Percentiles rank a stretch among this genome's conserved stretches.
Conservation (phyloP, 768 basidiomycete species). For the Rossbeevera mucosa region DNA sequence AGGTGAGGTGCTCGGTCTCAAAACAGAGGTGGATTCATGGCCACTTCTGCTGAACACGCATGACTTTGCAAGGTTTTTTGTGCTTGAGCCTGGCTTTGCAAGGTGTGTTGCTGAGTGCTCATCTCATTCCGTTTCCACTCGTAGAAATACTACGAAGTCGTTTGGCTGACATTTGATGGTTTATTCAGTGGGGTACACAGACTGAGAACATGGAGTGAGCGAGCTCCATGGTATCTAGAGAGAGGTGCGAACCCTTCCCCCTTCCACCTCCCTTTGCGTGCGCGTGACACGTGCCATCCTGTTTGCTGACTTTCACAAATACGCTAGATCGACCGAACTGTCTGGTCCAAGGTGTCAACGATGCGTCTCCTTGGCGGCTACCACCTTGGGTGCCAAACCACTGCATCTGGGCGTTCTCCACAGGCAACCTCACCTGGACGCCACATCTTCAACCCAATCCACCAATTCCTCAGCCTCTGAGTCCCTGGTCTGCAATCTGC, state of each 20-base stretch:
- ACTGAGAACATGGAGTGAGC: neutral
- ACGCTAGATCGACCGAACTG: conserved; percentile 4
- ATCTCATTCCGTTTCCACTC: neutral
- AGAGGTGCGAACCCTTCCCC: conserved; percentile 11
- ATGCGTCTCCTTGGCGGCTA: conserved; percentile 1
- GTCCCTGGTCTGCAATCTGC: conserved; percentile 15
- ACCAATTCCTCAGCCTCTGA: conserved; percentile 1
- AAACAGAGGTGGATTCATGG: neutral
- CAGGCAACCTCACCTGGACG: conserved; percentile 23
- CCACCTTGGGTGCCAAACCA: conserved; percentile 19
- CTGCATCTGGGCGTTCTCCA: conserved; percentile 21
- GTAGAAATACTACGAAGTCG: conserved; percentile 1
- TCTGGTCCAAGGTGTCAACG: neutral
- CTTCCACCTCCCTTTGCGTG: neutral
- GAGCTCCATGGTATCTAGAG: conserved; percentile 3
- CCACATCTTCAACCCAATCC: conserved; percentile 19
- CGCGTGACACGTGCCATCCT: neutral
- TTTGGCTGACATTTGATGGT: conserved; percentile 10
- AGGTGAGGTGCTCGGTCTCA: conserved; percentile 15
- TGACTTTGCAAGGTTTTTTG: conserved; percentile 14
- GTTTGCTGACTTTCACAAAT: conserved; percentile 2
- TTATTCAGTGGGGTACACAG: conserved; percentile 3
- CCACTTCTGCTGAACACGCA: conserved; percentile 5
- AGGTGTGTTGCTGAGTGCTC: neutral
- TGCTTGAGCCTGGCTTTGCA: conserved; percentile 20